These are phyloP conservation scores for Neurospora sp. DNA, from an alignment of 495 filamentous ascomycete genomes.

Conservation along the genomic window DNA sequence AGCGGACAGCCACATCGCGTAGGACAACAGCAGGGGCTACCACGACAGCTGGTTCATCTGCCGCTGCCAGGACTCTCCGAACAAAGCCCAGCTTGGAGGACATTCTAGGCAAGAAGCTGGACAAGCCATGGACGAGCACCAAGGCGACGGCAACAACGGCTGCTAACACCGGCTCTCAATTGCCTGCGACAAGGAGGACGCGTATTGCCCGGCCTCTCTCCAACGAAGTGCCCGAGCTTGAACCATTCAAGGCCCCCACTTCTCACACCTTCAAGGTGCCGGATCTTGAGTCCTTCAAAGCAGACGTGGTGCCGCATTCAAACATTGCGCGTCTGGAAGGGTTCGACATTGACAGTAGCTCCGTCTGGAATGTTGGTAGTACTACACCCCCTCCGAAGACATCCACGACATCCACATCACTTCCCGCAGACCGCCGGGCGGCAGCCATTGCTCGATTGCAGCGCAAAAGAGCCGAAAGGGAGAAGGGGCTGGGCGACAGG, in stretches of 20 bases:
- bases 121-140: not conserved
- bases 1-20: not conserved
- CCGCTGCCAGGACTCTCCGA: not conserved
- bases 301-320: conserved; percentile 30
- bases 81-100: not conserved
- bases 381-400: conserved; percentile 12
- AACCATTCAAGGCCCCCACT: conserved; percentile 24
- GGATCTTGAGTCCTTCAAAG: conserved; percentile 15
- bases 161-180: not conserved
- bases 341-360: conserved; percentile 17
- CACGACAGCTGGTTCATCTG: not conserved
- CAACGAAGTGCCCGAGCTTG: conserved; percentile 12
- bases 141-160: not conserved
- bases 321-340: conserved; percentile 29
- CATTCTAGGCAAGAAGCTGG: not conserved
- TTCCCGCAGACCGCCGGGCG: conserved; percentile 49
- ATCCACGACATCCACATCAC: conserved; percentile 24
- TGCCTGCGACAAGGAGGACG: not conserved
- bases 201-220: not conserved
- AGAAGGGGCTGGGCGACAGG: conserved; percentile 10
- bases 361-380: conserved; percentile 11
- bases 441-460: conserved; percentile 56
- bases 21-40: not conserved
- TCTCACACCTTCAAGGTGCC: not conserved
- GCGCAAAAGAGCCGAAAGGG: conserved; percentile 39